Evolutionary conservation across 208 protist genomes (phyloP), one percentile per base, ranked within the genome.

Genomic region (Trypanosoma platydactyli): DNA sequence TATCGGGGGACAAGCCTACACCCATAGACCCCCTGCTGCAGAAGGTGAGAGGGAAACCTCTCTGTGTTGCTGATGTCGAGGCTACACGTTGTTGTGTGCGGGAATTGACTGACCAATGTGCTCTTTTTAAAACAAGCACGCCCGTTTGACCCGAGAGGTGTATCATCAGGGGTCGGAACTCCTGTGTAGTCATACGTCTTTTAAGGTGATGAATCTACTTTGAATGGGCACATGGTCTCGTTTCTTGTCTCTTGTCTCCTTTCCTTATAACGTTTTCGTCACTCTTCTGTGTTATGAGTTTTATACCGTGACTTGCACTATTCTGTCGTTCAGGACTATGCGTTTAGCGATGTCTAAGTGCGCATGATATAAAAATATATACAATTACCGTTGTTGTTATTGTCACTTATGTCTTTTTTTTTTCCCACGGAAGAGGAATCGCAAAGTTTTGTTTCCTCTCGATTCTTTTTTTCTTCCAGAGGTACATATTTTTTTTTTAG

Each of bases 31-130:
- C 24, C 11, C 30, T 42, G 30, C 30, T 64, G 48, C 16, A 44
- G 11, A 22, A 54, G 41, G 18, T 11, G 46, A 55, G 25, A 45
- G 41, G 27, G 20, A 5, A 20, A 41, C 0, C 18, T n/a, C n/a
- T 25, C 22, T n/a, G 6, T 20, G 30, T 13, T 38, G 46, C 24
- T 22, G 52, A 16, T 57, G n/a, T 11, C 20, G 40, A 52, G 6
- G n/a, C 11, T 24, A 52, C 42, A 27, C 42, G 25, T 20, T 1
- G 38, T 3, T 20, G 13, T 30, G 40, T 40, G 30, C 44, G 42
- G 40, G 57, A 52, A 27, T 24, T 63, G 22, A 63, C 38, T 5
- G 25, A 63, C 18, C 20, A 2, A 1, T 63, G 57, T 52, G 27
- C 20, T 63, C 20, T 16, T 25, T 30, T 63, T 9, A 50, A 40